Conservation (phyloP, 176 grass and related monocot genomes). For the Aegilops bicornis region DNA sequence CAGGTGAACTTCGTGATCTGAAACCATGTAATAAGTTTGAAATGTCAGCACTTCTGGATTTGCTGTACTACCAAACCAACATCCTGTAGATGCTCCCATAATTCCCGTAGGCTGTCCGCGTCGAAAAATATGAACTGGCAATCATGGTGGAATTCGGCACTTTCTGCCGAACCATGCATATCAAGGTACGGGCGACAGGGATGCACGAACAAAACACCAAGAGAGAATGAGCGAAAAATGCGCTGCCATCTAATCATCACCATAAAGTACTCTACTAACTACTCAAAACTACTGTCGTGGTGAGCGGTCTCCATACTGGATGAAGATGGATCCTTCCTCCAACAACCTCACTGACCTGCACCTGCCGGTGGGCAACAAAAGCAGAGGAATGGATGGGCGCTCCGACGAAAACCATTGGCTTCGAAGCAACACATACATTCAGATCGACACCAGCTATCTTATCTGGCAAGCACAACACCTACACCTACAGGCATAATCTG, state of each 20-base stretch:
- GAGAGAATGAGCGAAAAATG: not conserved
- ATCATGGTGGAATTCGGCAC: not conserved
- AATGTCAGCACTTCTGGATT: not conserved
- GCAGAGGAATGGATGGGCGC: not conserved
- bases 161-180: not conserved
- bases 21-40: not conserved
- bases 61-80: not conserved
- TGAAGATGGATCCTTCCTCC: not conserved
- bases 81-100: not conserved
- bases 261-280: too few relatives aligned
- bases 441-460: not conserved
- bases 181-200: not conserved
- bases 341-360: not conserved
- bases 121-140: not conserved
- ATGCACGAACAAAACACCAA: not conserved
- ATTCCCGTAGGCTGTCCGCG: not conserved
- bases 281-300: too few relatives aligned
- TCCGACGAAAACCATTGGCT: not conserved
- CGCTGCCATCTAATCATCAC: not conserved
- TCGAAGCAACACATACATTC: conserved; percentile 23
- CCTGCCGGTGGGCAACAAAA: conserved; percentile 7
- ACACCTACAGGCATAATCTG: not conserved
- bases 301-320: too few relatives aligned
- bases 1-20: conserved; percentile 75
- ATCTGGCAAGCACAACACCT: not conserved